These are phyloP conservation scores for Monilinia aucupariae DNA, from an alignment of 2,329 filamentous ascomycete genomes.

Conservation along the genomic window DNA sequence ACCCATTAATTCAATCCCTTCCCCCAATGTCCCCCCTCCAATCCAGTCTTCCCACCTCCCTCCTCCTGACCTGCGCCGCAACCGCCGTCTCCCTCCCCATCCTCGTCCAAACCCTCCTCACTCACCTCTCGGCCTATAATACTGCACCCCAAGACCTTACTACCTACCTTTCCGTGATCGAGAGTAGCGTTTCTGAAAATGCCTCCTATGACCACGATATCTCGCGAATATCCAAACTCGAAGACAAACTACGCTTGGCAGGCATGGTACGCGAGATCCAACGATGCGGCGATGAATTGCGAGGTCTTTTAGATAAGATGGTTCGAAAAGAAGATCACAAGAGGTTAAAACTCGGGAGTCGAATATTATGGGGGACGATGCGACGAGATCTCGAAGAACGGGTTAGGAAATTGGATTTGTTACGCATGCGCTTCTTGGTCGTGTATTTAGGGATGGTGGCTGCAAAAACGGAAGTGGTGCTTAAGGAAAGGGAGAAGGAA, in stretches of 20 bases:
- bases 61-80: constrained; percentile 53
- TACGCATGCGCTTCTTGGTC: constrained; percentile 60
- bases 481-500: constrained; percentile 3
- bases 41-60: constrained; percentile 20
- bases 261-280: constrained; percentile 58
- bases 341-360: constrained; percentile 41
- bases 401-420: constrained; percentile 52
- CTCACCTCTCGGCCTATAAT: constrained; percentile 51
- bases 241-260: constrained; percentile 56
- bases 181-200: constrained; percentile 56
- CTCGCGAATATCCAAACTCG: constrained; percentile 50
- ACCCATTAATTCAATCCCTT: neutral
- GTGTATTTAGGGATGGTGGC: constrained; percentile 58
- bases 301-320: constrained; percentile 52
- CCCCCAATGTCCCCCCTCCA: constrained; percentile 11
- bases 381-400: constrained; percentile 51
- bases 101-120: constrained; percentile 46
- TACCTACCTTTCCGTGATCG: constrained; percentile 54
- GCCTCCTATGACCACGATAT: constrained; percentile 59
- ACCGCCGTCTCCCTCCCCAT: constrained; percentile 52
- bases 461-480: constrained; percentile 31
- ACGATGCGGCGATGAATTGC: constrained; percentile 53
- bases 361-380: constrained; percentile 50
- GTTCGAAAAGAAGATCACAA: constrained; percentile 41
- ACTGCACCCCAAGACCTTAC: constrained; percentile 53